Conservation (phyloP, 2,329 filamentous ascomycete genomes). For the Biscogniauxia marginata region DNA sequence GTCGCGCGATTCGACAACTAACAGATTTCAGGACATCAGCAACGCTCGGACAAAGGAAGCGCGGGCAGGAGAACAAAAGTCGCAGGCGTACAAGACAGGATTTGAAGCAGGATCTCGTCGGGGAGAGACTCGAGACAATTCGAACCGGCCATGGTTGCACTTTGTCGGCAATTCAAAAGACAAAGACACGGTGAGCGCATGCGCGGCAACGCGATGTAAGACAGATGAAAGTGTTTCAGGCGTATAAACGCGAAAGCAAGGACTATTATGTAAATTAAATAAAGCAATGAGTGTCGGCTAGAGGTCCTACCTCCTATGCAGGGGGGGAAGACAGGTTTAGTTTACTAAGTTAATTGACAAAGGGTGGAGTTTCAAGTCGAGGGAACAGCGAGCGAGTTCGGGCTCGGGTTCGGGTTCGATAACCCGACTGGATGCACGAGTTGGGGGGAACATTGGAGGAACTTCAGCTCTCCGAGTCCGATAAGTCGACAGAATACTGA, state of each 20-base stretch:
- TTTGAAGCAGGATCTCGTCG: constrained; percentile 62
- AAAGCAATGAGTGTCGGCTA: neutral
- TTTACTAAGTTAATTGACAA: neutral
- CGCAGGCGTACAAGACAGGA: constrained; percentile 55
- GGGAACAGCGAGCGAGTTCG: too few relatives aligned
- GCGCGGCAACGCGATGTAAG: neutral
- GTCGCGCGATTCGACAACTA: constrained; percentile 57
- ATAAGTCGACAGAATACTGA: neutral
- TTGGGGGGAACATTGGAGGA: neutral
- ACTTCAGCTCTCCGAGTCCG: neutral
- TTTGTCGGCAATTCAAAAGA: neutral
- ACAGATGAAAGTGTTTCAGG: neutral
- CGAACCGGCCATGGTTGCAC: constrained; percentile 19
- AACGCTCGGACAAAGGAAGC: constrained; percentile 2
- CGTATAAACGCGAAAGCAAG: neutral
- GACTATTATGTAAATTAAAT: neutral
- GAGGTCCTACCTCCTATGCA: neutral
- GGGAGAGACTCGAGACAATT: constrained; percentile 53
- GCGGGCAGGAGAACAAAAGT: constrained; percentile 5
- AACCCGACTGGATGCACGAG: neutral
- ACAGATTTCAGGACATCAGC: neutral
- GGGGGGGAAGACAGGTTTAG: neutral
- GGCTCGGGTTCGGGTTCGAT: too few relatives aligned
- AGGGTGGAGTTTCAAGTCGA: neutral
- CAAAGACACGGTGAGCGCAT: neutral